A percentile compares a stretch with the other conserved stretches of the same genome.
phyloP scores from a whole-genome alignment of 108 stramenopile species.

The Cyclotella distinguenda region DNA sequence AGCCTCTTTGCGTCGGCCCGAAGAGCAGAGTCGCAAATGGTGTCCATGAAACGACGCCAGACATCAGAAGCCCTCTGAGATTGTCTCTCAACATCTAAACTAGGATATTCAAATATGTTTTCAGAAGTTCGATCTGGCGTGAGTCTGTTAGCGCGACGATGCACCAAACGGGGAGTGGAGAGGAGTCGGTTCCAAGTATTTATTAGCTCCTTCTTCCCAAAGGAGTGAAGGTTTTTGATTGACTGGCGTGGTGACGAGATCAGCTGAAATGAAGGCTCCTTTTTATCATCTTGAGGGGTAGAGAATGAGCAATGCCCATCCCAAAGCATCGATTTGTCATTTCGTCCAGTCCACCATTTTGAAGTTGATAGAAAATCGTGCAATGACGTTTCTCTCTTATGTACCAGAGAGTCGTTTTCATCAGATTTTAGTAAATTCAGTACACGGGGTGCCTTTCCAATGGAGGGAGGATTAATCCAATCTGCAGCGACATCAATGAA shows the following conservation, averaged over 20 bases:
- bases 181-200: slow-evolving; percentile 83
- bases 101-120: slow-evolving; percentile 3
- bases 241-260: slow-evolving; percentile 7
- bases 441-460: slow-evolving; percentile 2
- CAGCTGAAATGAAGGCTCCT: slow-evolving; percentile 5
- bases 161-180: slow-evolving; percentile 55
- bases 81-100: slow-evolving; percentile 28
- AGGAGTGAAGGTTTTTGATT: slow-evolving; percentile 26
- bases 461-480: slow-evolving; percentile 59
- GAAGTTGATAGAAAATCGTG: slow-evolving; percentile 61
- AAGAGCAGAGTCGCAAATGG: slow-evolving; percentile 65
- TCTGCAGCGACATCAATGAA: slow-evolving; percentile 84
- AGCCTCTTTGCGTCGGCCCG: slow-evolving; percentile 75
- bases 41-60: slow-evolving; percentile 79
- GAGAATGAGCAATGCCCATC: slow-evolving; percentile 77
- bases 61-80: slow-evolving; percentile 68
- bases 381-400: slow-evolving; percentile 20
- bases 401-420: slow-evolving; percentile 18
- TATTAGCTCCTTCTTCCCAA: slow-evolving; percentile 82
- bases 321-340: slow-evolving; percentile 56
- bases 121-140: slow-evolving; percentile 15
- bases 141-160: slow-evolving; percentile 8
- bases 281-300: slow-evolving; percentile 13
- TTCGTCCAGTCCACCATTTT: slow-evolving; percentile 74
- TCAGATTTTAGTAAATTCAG: slow-evolving; percentile 12